phyloP scores from a whole-genome alignment of 306 rosid species.

The Cucurbita maxima region DNA sequence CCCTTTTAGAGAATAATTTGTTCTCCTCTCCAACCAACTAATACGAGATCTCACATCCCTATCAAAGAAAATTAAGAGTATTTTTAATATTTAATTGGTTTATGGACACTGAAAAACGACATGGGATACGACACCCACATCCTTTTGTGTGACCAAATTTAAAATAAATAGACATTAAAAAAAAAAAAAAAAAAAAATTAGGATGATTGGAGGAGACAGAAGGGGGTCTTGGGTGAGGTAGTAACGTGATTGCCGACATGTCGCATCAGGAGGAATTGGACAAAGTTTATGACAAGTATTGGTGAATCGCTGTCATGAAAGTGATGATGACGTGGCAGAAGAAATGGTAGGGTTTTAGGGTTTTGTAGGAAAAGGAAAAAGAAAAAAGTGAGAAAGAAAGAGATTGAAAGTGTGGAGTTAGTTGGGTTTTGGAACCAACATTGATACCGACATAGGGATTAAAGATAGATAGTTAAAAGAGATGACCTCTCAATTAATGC shows the following conservation, averaged over 20 bases:
- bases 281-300: neutral
- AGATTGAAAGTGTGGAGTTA: neutral
- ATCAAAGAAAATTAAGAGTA: no score
- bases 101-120: no score
- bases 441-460: conserved; percentile 1
- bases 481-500: neutral
- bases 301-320: neutral
- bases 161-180: neutral
- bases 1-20: no score
- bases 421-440: neutral
- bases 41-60: no score
- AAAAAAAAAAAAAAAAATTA: neutral
- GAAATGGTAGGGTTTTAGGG: neutral
- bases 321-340: neutral
- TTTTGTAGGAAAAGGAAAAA: neutral
- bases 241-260: conserved; percentile 1
- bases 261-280: neutral
- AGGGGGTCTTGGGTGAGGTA: neutral
- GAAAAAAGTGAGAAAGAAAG: neutral
- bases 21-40: no score
- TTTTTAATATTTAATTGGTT: no score
- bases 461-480: neutral
- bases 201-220: neutral
- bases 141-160: neutral
- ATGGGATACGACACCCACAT: no score